Percentiles rank a stretch among this genome's conserved stretches.
Evolutionary conservation across 768 basidiomycete species (phyloP).

Genomic region (Lentinus tigrinus): DNA sequence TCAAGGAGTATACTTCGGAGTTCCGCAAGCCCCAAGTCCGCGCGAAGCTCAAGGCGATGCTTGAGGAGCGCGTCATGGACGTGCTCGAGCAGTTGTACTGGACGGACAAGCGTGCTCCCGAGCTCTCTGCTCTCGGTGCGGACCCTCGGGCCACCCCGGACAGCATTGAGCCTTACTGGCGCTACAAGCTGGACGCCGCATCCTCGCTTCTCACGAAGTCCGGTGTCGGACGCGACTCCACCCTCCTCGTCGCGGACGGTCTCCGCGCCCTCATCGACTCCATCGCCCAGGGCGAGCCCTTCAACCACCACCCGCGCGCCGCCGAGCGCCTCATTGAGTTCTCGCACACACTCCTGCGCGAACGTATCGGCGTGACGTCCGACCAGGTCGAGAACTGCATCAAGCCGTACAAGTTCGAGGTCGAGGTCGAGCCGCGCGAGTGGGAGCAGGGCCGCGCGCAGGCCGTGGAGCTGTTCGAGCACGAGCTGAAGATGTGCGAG

Average conservation of each 20-base stretch:
- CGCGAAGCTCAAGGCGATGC: constrained; percentile 83
- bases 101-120: constrained; percentile 82
- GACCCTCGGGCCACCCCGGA: constrained; percentile 70
- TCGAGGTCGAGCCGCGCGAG: constrained; percentile 90
- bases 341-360: constrained; percentile 88
- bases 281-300: constrained; percentile 86
- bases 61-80: constrained; percentile 97
- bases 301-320: constrained; percentile 85
- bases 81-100: constrained; percentile 97
- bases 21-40: constrained; percentile 91
- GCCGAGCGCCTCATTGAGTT: constrained; percentile 90
- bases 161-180: constrained; percentile 89
- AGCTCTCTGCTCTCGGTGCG: constrained; percentile 68
- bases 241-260: constrained; percentile 91
- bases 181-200: constrained; percentile 94
- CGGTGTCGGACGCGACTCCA: constrained; percentile 92
- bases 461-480: constrained; percentile 78
- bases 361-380: constrained; percentile 90
- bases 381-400: constrained; percentile 99
- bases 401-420: constrained; percentile 98
- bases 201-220: constrained; percentile 92
- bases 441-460: constrained; percentile 84
- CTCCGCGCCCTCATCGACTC: constrained; percentile 86
- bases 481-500: constrained; percentile 84
- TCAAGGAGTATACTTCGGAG: constrained; percentile 80